Evolutionary conservation across 2,329 filamentous ascomycete genomes (phyloP), one percentile per base, ranked within the genome.

Genomic region (Ophiobolus disseminans): DNA sequence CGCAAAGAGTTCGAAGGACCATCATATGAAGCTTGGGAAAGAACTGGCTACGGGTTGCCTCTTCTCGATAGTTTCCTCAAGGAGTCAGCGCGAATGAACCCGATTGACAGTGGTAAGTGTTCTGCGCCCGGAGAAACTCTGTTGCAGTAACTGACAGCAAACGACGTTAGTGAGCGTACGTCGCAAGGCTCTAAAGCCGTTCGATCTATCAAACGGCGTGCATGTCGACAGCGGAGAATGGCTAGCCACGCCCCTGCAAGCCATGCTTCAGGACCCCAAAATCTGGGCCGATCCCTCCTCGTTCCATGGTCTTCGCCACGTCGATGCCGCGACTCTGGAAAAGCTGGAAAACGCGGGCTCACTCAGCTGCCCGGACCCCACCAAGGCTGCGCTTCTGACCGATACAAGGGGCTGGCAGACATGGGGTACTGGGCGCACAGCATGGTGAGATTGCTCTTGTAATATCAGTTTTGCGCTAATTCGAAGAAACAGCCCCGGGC

Each of bases 31-130:
- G 25, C 16, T 2, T 54, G 40, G 7, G 47, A 48, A 32, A 4
- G 7, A 4, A 51, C 46, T 2, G 41, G 36, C 8, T 17, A 22
- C 3, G 55, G 48, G 3, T 20, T 58, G 6, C 55, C 55, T 11
- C 43, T 55, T 7, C 39, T 58, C 3, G 55, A 58, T 20, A 52
- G 51, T 25, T 55, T 55, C 28, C 39, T 56, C 16, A 50, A 50
- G 38, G 53, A 56, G 45, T 50, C 49, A 5, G 39, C 44, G 2
- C 40, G 48, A 14, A 25, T 57, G 5, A 51, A 16, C 9, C 54
- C 54, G 2, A 11, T 54, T 11, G 50, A 55, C 2, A 25, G 21
- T 9, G 11, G 53, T 56, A 31, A 28, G 45, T 40, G 4, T 38
- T 5, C 23, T 26, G 23, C 23, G 11, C 23, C 7, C 36, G 20